A percentile compares a stretch with the other conserved stretches of the same genome.
phyloP scores from a whole-genome alignment of 768 basidiomycete genomes.

The Trametes cingulata region DNA sequence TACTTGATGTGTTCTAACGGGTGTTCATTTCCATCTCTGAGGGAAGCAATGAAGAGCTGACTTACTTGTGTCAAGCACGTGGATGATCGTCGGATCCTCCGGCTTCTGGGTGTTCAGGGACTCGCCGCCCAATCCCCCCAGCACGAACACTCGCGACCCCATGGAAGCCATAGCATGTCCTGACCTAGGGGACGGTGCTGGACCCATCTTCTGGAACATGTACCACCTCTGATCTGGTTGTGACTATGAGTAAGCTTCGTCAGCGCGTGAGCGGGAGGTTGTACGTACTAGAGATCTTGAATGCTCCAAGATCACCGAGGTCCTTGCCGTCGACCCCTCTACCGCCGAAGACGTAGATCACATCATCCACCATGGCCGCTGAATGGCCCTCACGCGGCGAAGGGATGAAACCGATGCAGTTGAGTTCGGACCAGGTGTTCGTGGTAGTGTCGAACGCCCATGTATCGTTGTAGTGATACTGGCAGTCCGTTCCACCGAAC shows the following conservation, averaged over 20 bases:
- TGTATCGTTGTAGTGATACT: slow-evolving; percentile 98
- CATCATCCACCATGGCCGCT: slow-evolving; percentile 94
- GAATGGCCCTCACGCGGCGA: slow-evolving; percentile 96
- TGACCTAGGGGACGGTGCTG: slow-evolving; percentile 86
- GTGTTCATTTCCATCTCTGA: not conserved
- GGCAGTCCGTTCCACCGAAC: slow-evolving; percentile 98
- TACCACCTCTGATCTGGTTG: slow-evolving; percentile 92
- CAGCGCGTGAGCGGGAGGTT: not conserved
- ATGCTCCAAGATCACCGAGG: slow-evolving; percentile 90
- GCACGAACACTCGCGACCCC: slow-evolving; percentile 84
- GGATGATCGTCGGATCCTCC: slow-evolving; percentile 82
- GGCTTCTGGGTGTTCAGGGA: slow-evolving; percentile 69
- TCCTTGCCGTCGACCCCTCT: slow-evolving; percentile 97
- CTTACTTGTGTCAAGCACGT: slow-evolving; percentile 94
- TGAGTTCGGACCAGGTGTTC: slow-evolving; percentile 84
- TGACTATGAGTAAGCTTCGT: not conserved
- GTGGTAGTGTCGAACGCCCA: slow-evolving; percentile 90
- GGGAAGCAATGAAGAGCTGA: slow-evolving; percentile 23
- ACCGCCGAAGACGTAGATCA: slow-evolving; percentile 97
- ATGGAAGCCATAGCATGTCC: slow-evolving; percentile 99
- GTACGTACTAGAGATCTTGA: slow-evolving; percentile 92
- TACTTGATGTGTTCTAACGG: slow-evolving; percentile 87
- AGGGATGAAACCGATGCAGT: slow-evolving; percentile 96
- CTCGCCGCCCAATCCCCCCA: slow-evolving; percentile 96
- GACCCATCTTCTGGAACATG: slow-evolving; percentile 99